These are phyloP conservation scores for Clitoria ternatea DNA, from an alignment of 306 rosid species.

Conservation along the genomic window DNA sequence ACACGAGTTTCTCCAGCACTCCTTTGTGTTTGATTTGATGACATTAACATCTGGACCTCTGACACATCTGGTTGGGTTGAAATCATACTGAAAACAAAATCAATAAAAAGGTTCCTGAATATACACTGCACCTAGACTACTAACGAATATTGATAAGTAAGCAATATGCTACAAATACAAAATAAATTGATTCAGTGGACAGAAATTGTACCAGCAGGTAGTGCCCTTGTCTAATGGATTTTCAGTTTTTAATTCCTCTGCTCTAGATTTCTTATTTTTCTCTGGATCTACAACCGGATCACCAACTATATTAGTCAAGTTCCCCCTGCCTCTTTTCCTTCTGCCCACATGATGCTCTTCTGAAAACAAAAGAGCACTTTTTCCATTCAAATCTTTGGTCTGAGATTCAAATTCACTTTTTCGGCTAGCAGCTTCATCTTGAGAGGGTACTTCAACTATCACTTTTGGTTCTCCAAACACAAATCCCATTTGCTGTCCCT, in stretches of 20 bases:
- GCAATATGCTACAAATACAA: conserved; percentile 19
- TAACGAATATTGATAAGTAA: neutral
- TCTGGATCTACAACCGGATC: conserved; percentile 36
- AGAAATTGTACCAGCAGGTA: conserved; percentile 40
- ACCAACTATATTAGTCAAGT: conserved; percentile 25
- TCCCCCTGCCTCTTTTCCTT: conserved; percentile 62
- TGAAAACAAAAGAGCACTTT: conserved; percentile 22
- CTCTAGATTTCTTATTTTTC: conserved; percentile 61
- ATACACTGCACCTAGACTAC: conserved; percentile 2
- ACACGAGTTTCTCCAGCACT: conserved; percentile 45
- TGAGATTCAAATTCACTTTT: conserved; percentile 33
- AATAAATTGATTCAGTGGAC: neutral
- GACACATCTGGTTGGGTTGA: conserved; percentile 34
- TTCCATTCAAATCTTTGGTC: conserved; percentile 40
- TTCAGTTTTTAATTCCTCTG: conserved; percentile 31
- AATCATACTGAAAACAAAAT: conserved; percentile 45
- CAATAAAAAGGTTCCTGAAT: neutral
- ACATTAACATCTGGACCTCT: conserved; percentile 33
- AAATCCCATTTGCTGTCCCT: conserved; percentile 38
- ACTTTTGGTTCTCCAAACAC: conserved; percentile 75
- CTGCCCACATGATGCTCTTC: conserved; percentile 38
- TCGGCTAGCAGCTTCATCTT: conserved; percentile 33
- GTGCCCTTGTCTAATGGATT: conserved; percentile 29
- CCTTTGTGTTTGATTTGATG: conserved; percentile 44
- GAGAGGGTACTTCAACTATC: conserved; percentile 74